phyloP scores from a whole-genome alignment of 495 filamentous ascomycete genomes.

The Podospora australis region DNA sequence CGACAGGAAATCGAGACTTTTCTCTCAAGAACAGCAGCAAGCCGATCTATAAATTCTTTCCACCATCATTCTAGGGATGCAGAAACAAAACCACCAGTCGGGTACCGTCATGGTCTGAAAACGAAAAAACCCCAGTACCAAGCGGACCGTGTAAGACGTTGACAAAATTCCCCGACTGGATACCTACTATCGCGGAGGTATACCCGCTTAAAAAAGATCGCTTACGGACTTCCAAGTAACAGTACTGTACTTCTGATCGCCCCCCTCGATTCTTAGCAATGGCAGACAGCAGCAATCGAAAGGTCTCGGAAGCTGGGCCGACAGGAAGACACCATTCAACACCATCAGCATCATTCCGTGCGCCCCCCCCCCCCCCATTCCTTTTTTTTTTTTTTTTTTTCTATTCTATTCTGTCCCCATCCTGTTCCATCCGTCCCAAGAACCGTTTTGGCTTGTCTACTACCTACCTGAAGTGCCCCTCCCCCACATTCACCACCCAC shows the following conservation, averaged over 20 bases:
- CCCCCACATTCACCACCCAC: constrained; percentile 1
- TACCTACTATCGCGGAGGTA: too few species aligned
- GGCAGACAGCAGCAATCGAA: constrained; percentile 1
- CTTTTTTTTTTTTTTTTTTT: constrained; percentile 7
- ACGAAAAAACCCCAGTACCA: too few species aligned
- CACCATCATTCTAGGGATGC: too few species aligned
- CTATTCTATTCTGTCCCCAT: constrained; percentile 5
- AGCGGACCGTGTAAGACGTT: too few species aligned
- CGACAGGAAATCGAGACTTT: too few species aligned
- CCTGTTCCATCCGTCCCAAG: too few species aligned
- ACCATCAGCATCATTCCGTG: constrained; percentile 45
- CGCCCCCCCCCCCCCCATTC: constrained; percentile 20
- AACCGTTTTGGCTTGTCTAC: not conserved
- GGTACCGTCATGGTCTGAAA: too few species aligned
- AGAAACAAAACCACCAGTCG: too few species aligned
- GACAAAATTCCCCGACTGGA: too few species aligned
- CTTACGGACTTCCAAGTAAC: too few species aligned
- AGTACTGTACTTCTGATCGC: not conserved
- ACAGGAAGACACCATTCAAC: constrained; percentile 39
- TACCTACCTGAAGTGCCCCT: not conserved
- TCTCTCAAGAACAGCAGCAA: too few species aligned
- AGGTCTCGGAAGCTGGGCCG: constrained; percentile 31
- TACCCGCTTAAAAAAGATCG: not conserved
- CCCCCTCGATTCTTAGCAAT: not conserved
- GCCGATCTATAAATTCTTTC: too few species aligned